These are phyloP conservation scores for Talaromyces atroroseus DNA, from an alignment of 2,329 filamentous ascomycete species.

Conservation along the genomic window DNA sequence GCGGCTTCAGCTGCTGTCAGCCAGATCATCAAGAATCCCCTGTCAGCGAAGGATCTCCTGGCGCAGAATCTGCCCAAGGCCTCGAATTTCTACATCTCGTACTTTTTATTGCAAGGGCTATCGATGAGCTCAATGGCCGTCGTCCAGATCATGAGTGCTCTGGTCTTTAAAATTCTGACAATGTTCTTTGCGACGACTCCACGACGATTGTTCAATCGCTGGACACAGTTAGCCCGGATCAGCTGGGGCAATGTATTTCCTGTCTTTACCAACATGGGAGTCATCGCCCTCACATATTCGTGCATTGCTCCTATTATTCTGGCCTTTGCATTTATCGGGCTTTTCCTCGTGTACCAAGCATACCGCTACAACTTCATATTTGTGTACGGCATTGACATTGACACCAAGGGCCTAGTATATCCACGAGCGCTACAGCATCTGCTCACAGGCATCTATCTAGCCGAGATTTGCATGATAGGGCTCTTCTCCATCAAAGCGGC, in stretches of 20 bases:
- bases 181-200: slow-evolving; percentile 66
- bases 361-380: slow-evolving; percentile 90
- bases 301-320: slow-evolving; percentile 82
- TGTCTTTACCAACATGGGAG: slow-evolving; percentile 71
- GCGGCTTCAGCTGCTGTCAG: slow-evolving; percentile 67
- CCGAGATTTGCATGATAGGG: slow-evolving; percentile 76
- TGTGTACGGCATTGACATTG: slow-evolving; percentile 72
- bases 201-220: slow-evolving; percentile 68
- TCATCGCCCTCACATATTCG: slow-evolving; percentile 80
- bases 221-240: slow-evolving; percentile 66
- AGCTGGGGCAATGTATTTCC: slow-evolving; percentile 82
- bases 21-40: slow-evolving; percentile 61
- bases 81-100: slow-evolving; percentile 92
- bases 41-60: slow-evolving; percentile 59
- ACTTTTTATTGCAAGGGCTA: slow-evolving; percentile 87
- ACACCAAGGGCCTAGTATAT: slow-evolving; percentile 85
- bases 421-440: slow-evolving; percentile 79
- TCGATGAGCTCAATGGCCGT: slow-evolving; percentile 67
- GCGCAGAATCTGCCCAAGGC: slow-evolving; percentile 73
- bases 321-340: slow-evolving; percentile 71
- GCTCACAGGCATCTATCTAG: slow-evolving; percentile 76
- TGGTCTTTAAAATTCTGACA: slow-evolving; percentile 67
- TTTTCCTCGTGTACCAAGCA: slow-evolving; percentile 75
- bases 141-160: slow-evolving; percentile 65
- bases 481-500: slow-evolving; percentile 65